These are phyloP conservation scores for Delphinella strobiligena DNA, from an alignment of 2,329 filamentous ascomycete species.

Conservation along the genomic window DNA sequence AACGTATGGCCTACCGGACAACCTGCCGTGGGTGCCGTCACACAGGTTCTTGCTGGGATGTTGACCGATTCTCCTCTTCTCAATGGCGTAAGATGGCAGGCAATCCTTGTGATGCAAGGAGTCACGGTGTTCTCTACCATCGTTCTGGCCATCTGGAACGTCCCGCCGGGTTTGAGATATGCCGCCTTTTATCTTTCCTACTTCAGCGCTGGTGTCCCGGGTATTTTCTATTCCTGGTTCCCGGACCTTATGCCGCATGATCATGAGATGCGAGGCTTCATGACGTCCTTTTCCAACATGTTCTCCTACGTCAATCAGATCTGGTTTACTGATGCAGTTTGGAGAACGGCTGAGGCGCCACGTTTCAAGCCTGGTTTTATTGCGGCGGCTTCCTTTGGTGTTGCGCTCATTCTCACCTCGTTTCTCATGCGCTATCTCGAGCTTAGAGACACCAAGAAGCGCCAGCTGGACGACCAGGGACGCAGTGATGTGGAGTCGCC, in stretches of 20 bases:
- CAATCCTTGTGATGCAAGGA: conserved; percentile 5
- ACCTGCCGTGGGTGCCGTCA: conserved; percentile 44
- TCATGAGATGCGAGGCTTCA: conserved; percentile 41
- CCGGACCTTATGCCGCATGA: conserved; percentile 28
- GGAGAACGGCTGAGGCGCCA: conserved; percentile 34
- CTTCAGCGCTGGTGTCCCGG: conserved; percentile 39
- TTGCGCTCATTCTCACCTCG: conserved; percentile 4
- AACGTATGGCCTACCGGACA: conserved; percentile 16
- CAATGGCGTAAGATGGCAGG: conserved; percentile 6
- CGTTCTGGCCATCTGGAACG: conserved; percentile 45
- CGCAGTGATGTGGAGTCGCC: neutral
- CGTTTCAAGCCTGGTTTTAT: conserved; percentile 32
- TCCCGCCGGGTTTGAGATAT: conserved; percentile 43
- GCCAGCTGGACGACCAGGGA: neutral
- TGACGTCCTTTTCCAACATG: conserved; percentile 15
- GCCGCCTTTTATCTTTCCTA: conserved; percentile 42
- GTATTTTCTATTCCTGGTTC: conserved; percentile 32
- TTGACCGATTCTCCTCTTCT: conserved; percentile 7
- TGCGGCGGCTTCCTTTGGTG: conserved; percentile 21
- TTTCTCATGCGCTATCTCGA: conserved; percentile 4
- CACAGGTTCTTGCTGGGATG: conserved; percentile 14
- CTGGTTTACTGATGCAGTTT: conserved; percentile 45
- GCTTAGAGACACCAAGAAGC: conserved; percentile 1
- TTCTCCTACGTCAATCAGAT: conserved; percentile 28
- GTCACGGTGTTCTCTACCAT: conserved; percentile 39